Conservation (phyloP, 352 stramenopile genomes). For the Globisporangium cederbergense region DNA sequence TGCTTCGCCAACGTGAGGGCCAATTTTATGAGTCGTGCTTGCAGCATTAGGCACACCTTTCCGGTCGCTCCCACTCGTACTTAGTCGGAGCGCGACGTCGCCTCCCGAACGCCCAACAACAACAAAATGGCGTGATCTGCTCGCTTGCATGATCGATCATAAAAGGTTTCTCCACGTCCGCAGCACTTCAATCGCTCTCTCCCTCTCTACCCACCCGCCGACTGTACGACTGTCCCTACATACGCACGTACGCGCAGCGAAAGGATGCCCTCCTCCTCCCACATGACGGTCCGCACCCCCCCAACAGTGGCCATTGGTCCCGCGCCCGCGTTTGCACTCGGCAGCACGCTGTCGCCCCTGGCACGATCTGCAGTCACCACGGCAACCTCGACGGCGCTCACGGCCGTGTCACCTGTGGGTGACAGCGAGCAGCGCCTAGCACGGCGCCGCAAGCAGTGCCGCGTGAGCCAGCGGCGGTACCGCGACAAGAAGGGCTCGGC, state of each 20-base stretch:
- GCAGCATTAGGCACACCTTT: background rate
- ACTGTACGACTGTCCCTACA: no score
- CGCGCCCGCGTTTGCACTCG: background rate
- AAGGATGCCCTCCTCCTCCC: background rate
- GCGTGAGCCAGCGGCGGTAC: constrained; percentile 67
- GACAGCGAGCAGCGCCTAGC: constrained; percentile 27
- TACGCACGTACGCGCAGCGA: constrained; percentile 7
- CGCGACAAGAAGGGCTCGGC: constrained; percentile 60
- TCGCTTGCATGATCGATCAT: constrained; percentile 8
- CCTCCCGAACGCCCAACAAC: background rate
- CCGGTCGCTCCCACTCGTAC: background rate
- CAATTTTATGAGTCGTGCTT: constrained; percentile 7
- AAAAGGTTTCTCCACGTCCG: constrained; percentile 2
- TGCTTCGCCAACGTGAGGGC: background rate
- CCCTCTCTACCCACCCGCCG: no score
- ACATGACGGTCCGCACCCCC: background rate
- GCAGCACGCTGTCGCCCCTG: background rate
- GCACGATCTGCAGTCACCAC: background rate
- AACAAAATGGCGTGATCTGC: background rate
- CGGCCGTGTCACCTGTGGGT: background rate
- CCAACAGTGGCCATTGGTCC: background rate
- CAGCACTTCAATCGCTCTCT: background rate
- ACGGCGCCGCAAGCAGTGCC: constrained; percentile 51
- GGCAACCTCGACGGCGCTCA: background rate
- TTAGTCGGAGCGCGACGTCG: background rate